Base-by-base conservation (phyloP, 176 grass and related monocot species). In the Thalia dealbata region DNA sequence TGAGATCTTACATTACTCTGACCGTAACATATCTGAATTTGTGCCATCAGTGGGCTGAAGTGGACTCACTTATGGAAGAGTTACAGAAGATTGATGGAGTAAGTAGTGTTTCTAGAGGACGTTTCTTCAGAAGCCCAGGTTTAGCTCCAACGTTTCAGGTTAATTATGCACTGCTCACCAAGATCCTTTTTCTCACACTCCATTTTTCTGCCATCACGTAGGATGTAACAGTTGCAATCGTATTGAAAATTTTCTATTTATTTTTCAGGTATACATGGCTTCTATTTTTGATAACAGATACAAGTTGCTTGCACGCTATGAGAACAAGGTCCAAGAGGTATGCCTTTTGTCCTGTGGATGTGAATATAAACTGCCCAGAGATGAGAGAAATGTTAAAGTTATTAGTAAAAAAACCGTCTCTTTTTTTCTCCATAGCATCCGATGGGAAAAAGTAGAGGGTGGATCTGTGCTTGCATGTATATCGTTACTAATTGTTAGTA, bases 291-390 rank as follows among this genome's bases (percentile, higher is more conserved):
- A 85, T 44, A 82, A 55, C 0, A 88, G 86, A 35, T 99, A 93
- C 75, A 99, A 92, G 54, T 83, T 99, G n/a, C 81, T 93, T 7
- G 95, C 95, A 7, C 85, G 95, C 3, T 93, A 79, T 67, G 95
- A 87, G 18, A 99, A 93, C 77, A 91, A 87, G 38, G 87, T 93
- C 55, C 95, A 93, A 83, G 95, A 93, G 87, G 95, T 99, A 91
- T 19, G 7, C 30, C 21, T 29, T 74, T 69, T 52, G 22, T 4
- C 50, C 0, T 10, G 72, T 1, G 30, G n/a, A 32, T 70, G 8
- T 44, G 56, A 18, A 8, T 67, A 14, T 62, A 35, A 63, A 61
- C 48, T 67, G 69, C 32, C 44, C 43, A 52, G 73, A 75, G 45
- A 13, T 8, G 0, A 48, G 45, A 48, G 45, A 70, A 22, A 38